Conservation (phyloP, 148 eudicot species). For the Gaultheria prostrata region DNA sequence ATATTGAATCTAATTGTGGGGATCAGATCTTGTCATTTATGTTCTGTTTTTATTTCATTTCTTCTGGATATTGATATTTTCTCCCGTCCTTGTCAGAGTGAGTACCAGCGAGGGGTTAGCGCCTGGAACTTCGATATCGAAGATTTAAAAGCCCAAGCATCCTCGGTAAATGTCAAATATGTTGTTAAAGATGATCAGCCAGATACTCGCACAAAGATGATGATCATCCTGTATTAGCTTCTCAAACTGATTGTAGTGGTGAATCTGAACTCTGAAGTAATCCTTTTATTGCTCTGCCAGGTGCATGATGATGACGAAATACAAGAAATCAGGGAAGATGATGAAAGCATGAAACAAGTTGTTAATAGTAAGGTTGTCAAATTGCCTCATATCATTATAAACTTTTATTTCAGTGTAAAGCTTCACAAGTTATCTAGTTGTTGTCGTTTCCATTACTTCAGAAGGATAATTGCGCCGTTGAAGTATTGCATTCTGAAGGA, state of each 20-base stretch:
- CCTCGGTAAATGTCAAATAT: slow-evolving; percentile 55
- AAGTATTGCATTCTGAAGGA: slow-evolving; percentile 12
- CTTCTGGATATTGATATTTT: not conserved
- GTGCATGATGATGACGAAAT: slow-evolving; percentile 82
- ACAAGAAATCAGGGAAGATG: slow-evolving; percentile 63
- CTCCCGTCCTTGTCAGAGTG: slow-evolving; percentile 52
- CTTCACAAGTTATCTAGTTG: not conserved
- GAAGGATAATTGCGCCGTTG: not conserved
- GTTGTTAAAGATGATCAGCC: not conserved
- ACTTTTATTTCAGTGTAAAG: not conserved
- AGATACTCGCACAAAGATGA: slow-evolving; percentile 5
- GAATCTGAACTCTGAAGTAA: slow-evolving; percentile 14
- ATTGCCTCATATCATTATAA: not conserved
- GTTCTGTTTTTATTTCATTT: not conserved
- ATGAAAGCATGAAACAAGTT: slow-evolving; percentile 45
- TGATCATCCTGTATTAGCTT: slow-evolving; percentile 12
- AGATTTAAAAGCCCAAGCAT: slow-evolving; percentile 86
- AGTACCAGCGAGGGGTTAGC: slow-evolving; percentile 98
- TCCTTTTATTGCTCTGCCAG: slow-evolving; percentile 33
- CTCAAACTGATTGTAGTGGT: not conserved
- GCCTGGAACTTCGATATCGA: slow-evolving; percentile 98
- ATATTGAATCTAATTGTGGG: not conserved
- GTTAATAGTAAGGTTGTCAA: slow-evolving; percentile 46
- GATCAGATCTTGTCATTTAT: not conserved
- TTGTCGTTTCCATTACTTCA: not conserved